phyloP scores from a whole-genome alignment of 176 grass and related monocot species.

The Carex kokanica region DNA sequence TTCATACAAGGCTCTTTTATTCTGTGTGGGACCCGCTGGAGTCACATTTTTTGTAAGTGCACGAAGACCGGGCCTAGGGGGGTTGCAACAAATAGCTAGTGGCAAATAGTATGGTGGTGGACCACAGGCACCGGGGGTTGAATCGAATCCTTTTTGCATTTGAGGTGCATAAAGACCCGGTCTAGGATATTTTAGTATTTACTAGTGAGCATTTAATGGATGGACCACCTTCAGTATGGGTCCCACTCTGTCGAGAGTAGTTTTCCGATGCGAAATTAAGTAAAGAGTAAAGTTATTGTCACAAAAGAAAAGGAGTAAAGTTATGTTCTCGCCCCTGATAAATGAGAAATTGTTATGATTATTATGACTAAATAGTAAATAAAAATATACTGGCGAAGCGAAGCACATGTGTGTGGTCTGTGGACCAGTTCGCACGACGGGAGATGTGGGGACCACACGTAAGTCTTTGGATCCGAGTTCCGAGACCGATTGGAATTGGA shows the following conservation, averaged over 20 bases:
- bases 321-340: neutral
- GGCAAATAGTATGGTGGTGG: neutral
- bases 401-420: neutral
- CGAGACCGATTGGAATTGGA: neutral
- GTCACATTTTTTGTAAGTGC: neutral
- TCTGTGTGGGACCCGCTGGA: neutral
- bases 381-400: neutral
- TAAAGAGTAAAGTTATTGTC: neutral
- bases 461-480: neutral
- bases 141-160: neutral
- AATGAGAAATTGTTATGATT: neutral
- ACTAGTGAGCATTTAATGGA: neutral
- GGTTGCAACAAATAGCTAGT: neutral
- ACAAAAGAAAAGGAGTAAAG: neutral
- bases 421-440: neutral
- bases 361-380: neutral
- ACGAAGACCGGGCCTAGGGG: constrained; percentile 1
- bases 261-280: neutral
- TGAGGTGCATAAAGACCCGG: constrained; percentile 8
- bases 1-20: neutral
- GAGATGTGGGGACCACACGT: neutral
- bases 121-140: constrained; percentile 1
- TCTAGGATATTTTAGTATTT: constrained; percentile 2
- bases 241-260: constrained; percentile 11
- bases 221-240: neutral